Evolutionary conservation across 768 basidiomycete species (phyloP).

Genomic region (Agaricus bisporus): DNA sequence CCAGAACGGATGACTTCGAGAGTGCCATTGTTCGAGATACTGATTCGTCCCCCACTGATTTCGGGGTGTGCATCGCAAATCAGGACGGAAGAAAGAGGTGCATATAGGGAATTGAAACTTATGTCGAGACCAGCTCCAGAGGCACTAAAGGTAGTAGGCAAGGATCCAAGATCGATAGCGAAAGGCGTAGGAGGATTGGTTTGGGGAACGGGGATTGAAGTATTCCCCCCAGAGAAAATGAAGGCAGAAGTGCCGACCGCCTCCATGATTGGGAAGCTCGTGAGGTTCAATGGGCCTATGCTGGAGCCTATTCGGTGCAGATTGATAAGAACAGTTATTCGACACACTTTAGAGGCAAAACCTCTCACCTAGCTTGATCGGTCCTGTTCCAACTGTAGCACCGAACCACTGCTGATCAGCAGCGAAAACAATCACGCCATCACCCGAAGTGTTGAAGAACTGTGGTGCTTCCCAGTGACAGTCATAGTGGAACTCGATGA

Average conservation of each 20-base stretch:
- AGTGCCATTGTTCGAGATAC: not conserved
- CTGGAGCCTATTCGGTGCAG: not conserved
- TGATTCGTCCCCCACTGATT: constrained; percentile 5
- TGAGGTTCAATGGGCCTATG: not conserved
- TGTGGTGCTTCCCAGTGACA: constrained; percentile 6
- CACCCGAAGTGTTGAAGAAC: not conserved
- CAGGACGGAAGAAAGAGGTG: constrained; percentile 5
- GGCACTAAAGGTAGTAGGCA: constrained; percentile 2
- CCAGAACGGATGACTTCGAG: not conserved
- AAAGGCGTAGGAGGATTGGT: not conserved
- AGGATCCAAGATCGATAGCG: constrained; percentile 1
- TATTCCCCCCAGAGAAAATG: constrained; percentile 7
- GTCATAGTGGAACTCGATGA: constrained; percentile 3
- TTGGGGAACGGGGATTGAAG: not conserved
- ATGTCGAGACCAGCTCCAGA: not conserved
- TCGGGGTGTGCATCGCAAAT: not conserved
- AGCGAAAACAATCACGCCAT: not conserved
- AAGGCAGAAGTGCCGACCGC: not conserved
- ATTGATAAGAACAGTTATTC: too few species aligned
- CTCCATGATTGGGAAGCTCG: not conserved
- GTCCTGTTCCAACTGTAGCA: too few species aligned
- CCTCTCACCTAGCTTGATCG: too few species aligned
- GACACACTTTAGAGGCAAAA: too few species aligned
- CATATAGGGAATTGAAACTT: not conserved
- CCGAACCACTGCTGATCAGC: not conserved